Conservation (phyloP, 768 basidiomycete species). For the Obba rivulosa region DNA sequence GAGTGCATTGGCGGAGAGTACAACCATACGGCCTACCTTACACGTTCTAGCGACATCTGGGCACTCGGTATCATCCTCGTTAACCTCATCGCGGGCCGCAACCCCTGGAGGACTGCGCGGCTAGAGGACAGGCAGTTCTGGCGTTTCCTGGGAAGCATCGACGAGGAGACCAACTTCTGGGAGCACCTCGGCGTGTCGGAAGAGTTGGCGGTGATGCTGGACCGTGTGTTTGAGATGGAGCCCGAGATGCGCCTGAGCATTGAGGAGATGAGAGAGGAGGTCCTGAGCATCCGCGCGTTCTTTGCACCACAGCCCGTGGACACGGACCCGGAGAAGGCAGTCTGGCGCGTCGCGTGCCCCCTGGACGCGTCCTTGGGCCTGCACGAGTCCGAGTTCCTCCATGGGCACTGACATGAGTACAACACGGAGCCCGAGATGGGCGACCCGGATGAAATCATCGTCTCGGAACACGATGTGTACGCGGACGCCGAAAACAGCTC, state of each 20-base stretch:
- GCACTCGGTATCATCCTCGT: slow-evolving; percentile 37
- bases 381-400: no score
- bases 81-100: slow-evolving; percentile 40
- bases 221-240: slow-evolving; percentile 60
- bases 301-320: slow-evolving; percentile 54
- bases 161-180: not conserved
- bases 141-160: slow-evolving; percentile 2
- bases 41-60: slow-evolving; percentile 26
- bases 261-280: slow-evolving; percentile 48
- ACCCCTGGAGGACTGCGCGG: slow-evolving; percentile 42
- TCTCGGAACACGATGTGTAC: no score
- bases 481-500: no score
- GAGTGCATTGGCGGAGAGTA: slow-evolving; percentile 12
- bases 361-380: no score
- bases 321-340: slow-evolving; percentile 34
- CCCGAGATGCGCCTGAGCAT: slow-evolving; percentile 60
- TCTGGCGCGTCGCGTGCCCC: no score
- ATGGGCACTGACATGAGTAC: no score
- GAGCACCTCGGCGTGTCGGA: slow-evolving; percentile 27
- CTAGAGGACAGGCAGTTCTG: slow-evolving; percentile 3
- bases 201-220: slow-evolving; percentile 42
- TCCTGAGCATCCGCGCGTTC: slow-evolving; percentile 55
- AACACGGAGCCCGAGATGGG: no score
- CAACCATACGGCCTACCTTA: slow-evolving; percentile 14
- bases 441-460: no score